phyloP scores from a whole-genome alignment of 2,329 filamentous ascomycete species.

The Penicillium sclerotigenum region DNA sequence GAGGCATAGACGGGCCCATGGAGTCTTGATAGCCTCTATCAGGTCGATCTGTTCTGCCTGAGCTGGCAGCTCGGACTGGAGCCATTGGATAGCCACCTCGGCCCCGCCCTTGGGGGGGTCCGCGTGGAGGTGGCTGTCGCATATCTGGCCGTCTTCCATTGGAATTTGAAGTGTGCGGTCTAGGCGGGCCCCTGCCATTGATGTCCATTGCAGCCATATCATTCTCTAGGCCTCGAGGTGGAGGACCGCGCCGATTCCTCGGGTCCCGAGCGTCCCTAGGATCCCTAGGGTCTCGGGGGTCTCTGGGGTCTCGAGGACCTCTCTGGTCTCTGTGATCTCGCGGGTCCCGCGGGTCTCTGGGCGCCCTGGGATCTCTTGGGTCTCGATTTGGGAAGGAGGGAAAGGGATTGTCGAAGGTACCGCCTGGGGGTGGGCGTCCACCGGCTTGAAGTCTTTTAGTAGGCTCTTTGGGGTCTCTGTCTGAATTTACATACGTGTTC shows the following conservation, averaged over 20 bases:
- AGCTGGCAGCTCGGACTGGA: conserved; percentile 28
- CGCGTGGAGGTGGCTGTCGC: conserved; percentile 26
- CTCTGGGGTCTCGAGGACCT: conserved; percentile 28
- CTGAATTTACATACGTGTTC: conserved; percentile 32
- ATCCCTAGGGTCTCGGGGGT: conserved; percentile 29
- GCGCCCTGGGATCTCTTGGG: conserved; percentile 1
- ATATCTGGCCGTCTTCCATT: conserved; percentile 31
- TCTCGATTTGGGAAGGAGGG: conserved; percentile 37
- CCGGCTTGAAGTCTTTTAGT: conserved; percentile 15
- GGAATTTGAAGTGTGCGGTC: conserved; percentile 42
- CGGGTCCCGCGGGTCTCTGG: conserved; percentile 8
- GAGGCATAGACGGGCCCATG: conserved; percentile 28
- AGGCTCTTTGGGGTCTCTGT: background rate
- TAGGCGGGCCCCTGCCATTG: conserved; percentile 29
- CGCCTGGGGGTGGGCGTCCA: conserved; percentile 35
- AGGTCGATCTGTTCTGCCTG: conserved; percentile 22
- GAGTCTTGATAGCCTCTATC: conserved; percentile 30
- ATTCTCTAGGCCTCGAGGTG: conserved; percentile 36
- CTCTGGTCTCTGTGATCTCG: no score
- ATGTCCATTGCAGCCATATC: conserved; percentile 42
- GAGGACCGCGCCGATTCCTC: conserved; percentile 33
- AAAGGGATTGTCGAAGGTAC: conserved; percentile 51
- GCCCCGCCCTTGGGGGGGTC: conserved; percentile 22
- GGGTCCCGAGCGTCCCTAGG: conserved; percentile 19
- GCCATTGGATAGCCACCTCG: conserved; percentile 24